Evolutionary conservation across 78 protist genomes (phyloP).

Genomic region (Emiliania huxleyi): DNA sequence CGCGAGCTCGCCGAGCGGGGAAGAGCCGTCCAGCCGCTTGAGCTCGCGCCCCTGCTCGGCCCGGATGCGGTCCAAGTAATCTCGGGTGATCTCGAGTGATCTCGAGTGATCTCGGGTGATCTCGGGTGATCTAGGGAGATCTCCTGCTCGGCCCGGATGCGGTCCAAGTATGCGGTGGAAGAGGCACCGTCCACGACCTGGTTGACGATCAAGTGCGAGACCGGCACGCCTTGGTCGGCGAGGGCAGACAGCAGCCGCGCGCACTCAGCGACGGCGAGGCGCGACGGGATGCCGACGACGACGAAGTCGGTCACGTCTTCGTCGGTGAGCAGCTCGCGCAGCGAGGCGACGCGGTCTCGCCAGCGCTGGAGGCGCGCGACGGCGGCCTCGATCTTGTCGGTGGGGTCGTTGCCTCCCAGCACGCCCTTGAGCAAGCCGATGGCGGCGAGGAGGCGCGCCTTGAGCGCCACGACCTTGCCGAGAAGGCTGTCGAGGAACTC

Average conservation of each 20-base stretch:
- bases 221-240: background rate
- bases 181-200: background rate
- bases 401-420: background rate
- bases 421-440: background rate
- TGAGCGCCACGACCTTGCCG: slow-evolving; percentile 14
- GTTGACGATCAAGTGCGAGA: slow-evolving; percentile 32
- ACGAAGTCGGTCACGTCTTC: background rate
- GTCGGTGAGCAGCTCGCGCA: background rate
- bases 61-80: background rate
- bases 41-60: background rate
- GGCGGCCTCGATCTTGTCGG: background rate
- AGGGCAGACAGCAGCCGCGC: slow-evolving; percentile 23
- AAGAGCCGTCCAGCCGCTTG: background rate
- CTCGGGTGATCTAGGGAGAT: too few relatives aligned
- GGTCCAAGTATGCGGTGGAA: background rate
- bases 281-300: slow-evolving; percentile 26
- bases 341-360: background rate
- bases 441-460: background rate
- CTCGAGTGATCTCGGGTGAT: too few relatives aligned
- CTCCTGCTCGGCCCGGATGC: background rate
- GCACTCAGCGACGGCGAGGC: slow-evolving; percentile 23
- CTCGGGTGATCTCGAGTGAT: too few relatives aligned
- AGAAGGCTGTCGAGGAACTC: slow-evolving; percentile 32
- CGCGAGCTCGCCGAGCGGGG: background rate
- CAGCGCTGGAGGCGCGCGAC: background rate